Evolutionary conservation across 495 filamentous ascomycete genomes (phyloP).

Genomic region (Glarea lozoyensis): DNA sequence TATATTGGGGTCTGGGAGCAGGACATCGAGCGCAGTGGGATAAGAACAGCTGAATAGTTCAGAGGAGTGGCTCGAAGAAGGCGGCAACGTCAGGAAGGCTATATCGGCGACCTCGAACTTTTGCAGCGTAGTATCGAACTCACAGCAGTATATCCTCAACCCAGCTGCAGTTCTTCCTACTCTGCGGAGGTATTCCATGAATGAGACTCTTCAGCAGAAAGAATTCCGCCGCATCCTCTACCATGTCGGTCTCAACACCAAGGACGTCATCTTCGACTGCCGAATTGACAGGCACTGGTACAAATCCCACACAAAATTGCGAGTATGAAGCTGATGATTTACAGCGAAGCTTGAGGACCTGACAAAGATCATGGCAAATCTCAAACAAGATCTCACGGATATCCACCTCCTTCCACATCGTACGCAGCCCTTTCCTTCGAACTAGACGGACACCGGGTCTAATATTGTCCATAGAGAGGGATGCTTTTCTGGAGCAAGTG

Average conservation of each 20-base stretch:
- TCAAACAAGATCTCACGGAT: conserved; percentile 49
- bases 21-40: too few species aligned
- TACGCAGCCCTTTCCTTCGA: conserved; percentile 29
- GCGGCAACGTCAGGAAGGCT: too few species aligned
- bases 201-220: background rate
- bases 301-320: background rate
- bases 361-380: conserved; percentile 44
- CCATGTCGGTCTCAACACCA: background rate
- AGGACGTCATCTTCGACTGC: background rate
- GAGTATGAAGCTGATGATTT: background rate
- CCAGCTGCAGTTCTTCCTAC: too few species aligned
- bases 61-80: too few species aligned
- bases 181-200: too few species aligned
- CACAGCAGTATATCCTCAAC: too few species aligned
- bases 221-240: background rate
- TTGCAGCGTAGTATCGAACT: too few species aligned
- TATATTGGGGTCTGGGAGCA: too few species aligned
- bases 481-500: conserved; percentile 57
- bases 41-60: too few species aligned
- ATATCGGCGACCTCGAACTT: too few species aligned
- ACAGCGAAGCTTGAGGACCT: conserved; percentile 59
- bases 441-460: background rate
- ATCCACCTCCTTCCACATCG: conserved; percentile 44
- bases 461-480: conserved; percentile 40
- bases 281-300: background rate